Base-by-base conservation (phyloP, 1,284 basidiomycete genomes). In the Cutaneotrichosporon cavernicola region DNA sequence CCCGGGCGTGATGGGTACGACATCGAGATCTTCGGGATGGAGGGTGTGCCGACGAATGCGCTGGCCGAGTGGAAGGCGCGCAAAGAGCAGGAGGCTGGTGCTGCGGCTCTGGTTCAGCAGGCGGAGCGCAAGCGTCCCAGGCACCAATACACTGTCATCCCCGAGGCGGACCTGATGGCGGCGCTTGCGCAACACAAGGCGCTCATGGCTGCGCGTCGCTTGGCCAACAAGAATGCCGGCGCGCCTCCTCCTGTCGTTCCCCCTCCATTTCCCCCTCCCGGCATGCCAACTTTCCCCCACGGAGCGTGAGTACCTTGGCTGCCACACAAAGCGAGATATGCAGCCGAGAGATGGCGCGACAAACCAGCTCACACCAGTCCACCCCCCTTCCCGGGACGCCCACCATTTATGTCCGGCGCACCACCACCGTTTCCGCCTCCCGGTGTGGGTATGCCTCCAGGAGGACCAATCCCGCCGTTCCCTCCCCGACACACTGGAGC, bases 21-120 rank as follows among this genome's bases (percentile, higher is more conserved):
- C 78, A 90, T 99, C 59, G 97, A 99, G 81, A 99, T 99, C 64
- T 99, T 98, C 75, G 96, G 97, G 31, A 99, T 99, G 97, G 95
- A 96, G 77, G 96, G 96, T 65, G 93, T 98, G 62, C 95, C 95
- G 6, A 90, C 90, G 7, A 90, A 91, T 46, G 96, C 97, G 78
- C 86, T 97, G 34, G 92, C 89, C 32, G 94, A 96, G 79, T 99
- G 96, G 86, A 94, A 92, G 77, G 89, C 91, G 64, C 88, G 90
- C 73, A 97, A 92, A 78, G 93, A 94, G 78, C 89, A 92, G 66
- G 93, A 96, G 76, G 86, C 92, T 11, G 94, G 94, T 47, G 72
- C 73, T 5, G 86, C 94, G 26, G 87, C 87, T 13, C 86, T 90
- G 4, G 90, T 90, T 2, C 87, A 89, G 2, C 91, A 90, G 65